Conservation (phyloP, 129 eudicot genomes). For the Deinandra increscens region DNA sequence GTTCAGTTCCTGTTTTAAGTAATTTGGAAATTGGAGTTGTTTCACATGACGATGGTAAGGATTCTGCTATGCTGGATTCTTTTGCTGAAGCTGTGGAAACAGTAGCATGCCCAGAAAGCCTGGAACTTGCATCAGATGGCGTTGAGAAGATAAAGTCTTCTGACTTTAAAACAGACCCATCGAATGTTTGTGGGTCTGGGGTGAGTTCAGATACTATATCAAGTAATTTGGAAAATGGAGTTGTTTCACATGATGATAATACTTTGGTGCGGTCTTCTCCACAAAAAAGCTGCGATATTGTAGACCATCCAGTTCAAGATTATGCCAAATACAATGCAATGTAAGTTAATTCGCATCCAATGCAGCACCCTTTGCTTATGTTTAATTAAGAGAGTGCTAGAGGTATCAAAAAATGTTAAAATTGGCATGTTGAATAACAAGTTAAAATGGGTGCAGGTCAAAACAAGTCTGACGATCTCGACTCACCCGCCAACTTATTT, state of each 20-base stretch:
- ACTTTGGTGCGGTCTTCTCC: slow-evolving; percentile 28
- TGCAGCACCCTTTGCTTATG: not conserved
- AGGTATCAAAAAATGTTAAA: not conserved
- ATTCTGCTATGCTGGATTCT: slow-evolving; percentile 16
- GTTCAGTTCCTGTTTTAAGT: slow-evolving; percentile 29
- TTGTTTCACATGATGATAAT: slow-evolving; percentile 28
- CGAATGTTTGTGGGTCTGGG: slow-evolving; percentile 19
- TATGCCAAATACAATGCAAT: slow-evolving; percentile 32
- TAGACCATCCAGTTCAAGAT: slow-evolving; percentile 29
- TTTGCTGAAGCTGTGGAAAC: slow-evolving; percentile 22
- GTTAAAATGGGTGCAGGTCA: not conserved
- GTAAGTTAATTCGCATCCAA: slow-evolving; percentile 41
- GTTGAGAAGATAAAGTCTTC: slow-evolving; percentile 20
- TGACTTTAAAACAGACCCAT: slow-evolving; percentile 35
- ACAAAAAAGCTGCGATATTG: slow-evolving; percentile 30
- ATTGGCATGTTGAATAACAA: not conserved
- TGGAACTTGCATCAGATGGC: slow-evolving; percentile 25
- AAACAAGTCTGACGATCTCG: not conserved
- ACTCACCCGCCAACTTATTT: not conserved
- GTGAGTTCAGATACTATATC: slow-evolving; percentile 30
- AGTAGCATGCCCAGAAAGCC: slow-evolving; percentile 23
- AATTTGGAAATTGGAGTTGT: slow-evolving; percentile 30
- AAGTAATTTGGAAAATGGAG: slow-evolving; percentile 28
- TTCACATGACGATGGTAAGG: slow-evolving; percentile 29
- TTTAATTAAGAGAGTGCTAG: not conserved